Base-by-base conservation (phyloP, 2,329 filamentous ascomycete species). In the Aschersonia sp. region DNA sequence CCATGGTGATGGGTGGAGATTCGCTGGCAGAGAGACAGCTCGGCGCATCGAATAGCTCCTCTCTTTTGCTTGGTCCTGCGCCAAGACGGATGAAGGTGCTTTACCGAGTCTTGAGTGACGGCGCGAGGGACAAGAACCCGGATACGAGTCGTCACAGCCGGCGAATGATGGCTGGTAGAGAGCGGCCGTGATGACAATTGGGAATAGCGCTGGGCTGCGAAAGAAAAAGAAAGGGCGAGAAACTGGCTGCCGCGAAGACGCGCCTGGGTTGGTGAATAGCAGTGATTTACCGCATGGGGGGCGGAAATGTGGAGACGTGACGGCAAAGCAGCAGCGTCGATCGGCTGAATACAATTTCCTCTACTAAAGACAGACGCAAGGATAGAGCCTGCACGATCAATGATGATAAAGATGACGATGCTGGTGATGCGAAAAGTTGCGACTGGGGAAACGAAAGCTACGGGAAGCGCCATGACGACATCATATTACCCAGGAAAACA, bases 1-100 rank as follows among this genome's bases (percentile, higher is more conserved):
- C 64, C 70, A 73, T 75, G 52, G 50, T 65, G 48, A 14, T 12
- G 11, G 43, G 12, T 39, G 40, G 30, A 12, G 6, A 8, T 29
- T n/a, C 7, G 11, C 39, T 11, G 29, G 12, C 39, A 30, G 42
- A 11, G 29, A 29, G 41, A 10, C 37, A 43, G 46, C n/a, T 43
- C 32, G 42, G 31, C 41, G 46, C 46, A 47, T 37, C 30, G 4
- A 44, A 44, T 4, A 44, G 14, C 8, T 31, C 8, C 10, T 30
- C 12, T 44, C 8, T 30, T 44, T 30, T n/a, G 14, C 22, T 44
- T 11, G n/a, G 29, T 29, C 9, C 22, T 44, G 29, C 29, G 42
- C 29, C 14, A 5, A 10, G 42, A 37, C 35, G 3, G 22, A 22
- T 22, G 22, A 22, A 22, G 22, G 22, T 22, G 22, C 22, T 22